Evolutionary conservation across 306 rosid species (phyloP).

Genomic region (Quercus mongolica): DNA sequence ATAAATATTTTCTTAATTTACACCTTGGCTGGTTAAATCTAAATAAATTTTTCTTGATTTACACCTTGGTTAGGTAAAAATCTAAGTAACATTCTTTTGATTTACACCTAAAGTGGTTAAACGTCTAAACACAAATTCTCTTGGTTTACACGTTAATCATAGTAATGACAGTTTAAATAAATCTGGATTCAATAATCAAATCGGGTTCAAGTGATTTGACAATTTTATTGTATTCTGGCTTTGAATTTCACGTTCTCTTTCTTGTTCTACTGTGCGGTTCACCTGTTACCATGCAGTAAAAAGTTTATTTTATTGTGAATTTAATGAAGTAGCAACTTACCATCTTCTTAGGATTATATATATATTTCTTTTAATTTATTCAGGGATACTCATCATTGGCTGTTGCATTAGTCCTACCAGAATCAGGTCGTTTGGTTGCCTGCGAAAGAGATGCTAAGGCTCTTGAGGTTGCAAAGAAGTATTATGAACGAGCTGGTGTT

Average conservation of each 20-base stretch:
- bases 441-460: constrained; percentile 79
- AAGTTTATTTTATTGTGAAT: neutral
- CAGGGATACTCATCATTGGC: constrained; percentile 98
- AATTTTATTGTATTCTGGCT: neutral
- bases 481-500: constrained; percentile 73
- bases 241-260: neutral
- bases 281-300: neutral
- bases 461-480: constrained; percentile 84
- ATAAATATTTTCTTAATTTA: no score
- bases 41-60: no score
- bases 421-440: constrained; percentile 82
- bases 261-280: neutral
- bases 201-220: neutral
- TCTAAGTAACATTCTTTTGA: no score
- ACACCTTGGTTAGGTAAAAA: no score
- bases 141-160: no score
- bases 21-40: no score
- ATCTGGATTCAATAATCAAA: no score
- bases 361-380: constrained; percentile 18
- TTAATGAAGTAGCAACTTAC: neutral
- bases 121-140: no score
- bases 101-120: no score
- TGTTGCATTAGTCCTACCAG: constrained; percentile 79
- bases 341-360: neutral
- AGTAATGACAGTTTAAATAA: no score